Base-by-base conservation (phyloP, 495 filamentous ascomycete genomes). In the Hamigera avellanea region DNA sequence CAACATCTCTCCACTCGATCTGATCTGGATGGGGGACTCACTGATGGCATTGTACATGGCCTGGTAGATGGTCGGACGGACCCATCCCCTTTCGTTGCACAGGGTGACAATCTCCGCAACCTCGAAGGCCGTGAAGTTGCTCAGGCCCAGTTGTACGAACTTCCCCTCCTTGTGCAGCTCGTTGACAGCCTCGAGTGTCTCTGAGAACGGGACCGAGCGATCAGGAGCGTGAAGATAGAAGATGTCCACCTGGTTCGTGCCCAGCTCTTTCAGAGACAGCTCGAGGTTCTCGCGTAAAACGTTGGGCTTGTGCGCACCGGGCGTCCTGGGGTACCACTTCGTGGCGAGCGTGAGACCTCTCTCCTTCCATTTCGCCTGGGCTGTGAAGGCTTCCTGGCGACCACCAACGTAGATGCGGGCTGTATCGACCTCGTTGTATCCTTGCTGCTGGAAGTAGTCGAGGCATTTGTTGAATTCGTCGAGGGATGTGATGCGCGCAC, bases 191-290 rank as follows among this genome's bases (percentile, higher is more conserved):
- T 75, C 66, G 19, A 94, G 70, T 0, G 88, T 89, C 45, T 88
- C 82, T 2, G 75, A 72, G 48, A 93, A 94, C 8, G 81, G 82
- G 3, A 78, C 73, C 0, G 69, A 72, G 6, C 85, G 75, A 55
- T 95, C 87, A 3, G 88, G 69, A 3, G 85, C 86, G 56, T 95
- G 88, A 7, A 95, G 67, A 43, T 94, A 94, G 57, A 83, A 82
- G 33, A 93, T 83, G 52, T 96, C 89, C 0, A 95, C 81, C 33
- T 63, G 67, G 32, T 93, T 74, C 1, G 83, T 79, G 7, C 73
- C 73, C 19, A 95, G 56, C 52, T 88, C 83, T 41, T 66, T 74
- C 40, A 95, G 56, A 13, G 74, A 81, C 12, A 53, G 69, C 37
- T 81, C 69, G 14, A 87, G 55, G 2, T 72, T 69, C 56, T 76